Evolutionary conservation across 2,329 filamentous ascomycete species (phyloP), one percentile per base, ranked within the genome.

Genomic region (Tolypocladium tropicale): DNA sequence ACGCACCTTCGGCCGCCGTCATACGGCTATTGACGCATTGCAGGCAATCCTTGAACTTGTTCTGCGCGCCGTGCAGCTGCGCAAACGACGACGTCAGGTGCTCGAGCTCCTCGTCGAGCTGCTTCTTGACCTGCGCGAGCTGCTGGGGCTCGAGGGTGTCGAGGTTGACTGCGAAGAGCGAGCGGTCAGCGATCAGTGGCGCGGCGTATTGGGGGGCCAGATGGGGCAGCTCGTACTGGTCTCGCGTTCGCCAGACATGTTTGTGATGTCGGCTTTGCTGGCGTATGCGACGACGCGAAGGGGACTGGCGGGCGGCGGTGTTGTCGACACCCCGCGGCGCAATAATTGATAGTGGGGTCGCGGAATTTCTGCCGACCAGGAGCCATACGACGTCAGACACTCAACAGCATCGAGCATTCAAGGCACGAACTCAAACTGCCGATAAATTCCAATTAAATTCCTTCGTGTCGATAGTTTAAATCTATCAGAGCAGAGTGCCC

Each of bases 51-150:
- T 83, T 82, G 76, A 99, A 99, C 71, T 95, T 96, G 55, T 84
- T 81, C 71, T 97, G 94, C 2, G 94, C 94, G 54, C 86, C 86
- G 61, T 92, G 89, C 2, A 99, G 84, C 70, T 95, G 94, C 53
- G 88, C 81, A 76, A 95, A 96, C 11, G 94, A 97, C 56, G 78
- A 82, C 2, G 90, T 95, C 62, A 99, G 83, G 76, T 97, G 93
- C 70, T 96, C 90, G 62, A 99, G 86, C 74, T 99, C 94, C 67
- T 94, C 87, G 71, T 96, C 93, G 62, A 99, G 86, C 72, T 96
- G 93, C 72, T 94, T 91, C 79, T 99, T 96, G 63, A 99, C 86
- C 65, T 90, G 85, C 63, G 84, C 86, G 63, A 99, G 88, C 74
- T 96, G 93, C 62, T 90, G 89, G 30, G 86, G 79, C 64, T 87